Evolutionary conservation across 768 basidiomycete genomes (phyloP), one percentile per base, ranked within the genome.

Genomic region (Agaricus subrufescens): DNA sequence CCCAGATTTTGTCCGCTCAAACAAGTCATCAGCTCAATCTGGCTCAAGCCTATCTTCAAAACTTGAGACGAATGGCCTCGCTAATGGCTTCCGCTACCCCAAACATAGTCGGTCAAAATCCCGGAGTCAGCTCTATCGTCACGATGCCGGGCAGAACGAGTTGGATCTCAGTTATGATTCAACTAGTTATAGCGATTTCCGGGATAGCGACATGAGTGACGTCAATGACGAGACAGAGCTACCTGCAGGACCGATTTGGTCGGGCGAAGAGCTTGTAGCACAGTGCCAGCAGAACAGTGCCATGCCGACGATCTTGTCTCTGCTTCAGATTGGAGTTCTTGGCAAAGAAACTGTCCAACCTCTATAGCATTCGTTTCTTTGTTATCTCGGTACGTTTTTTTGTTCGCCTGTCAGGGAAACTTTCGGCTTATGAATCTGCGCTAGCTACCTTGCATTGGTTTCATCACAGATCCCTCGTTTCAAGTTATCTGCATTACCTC

Each of bases 241-340:
- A 25, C 14, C 43, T 29, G 6, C 23, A 5, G 55, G 55, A 15
- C 55, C 55, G 34, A 60, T 84, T 53, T 90, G 87, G 86, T 89
- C 85, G 34, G 85, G 89, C n/a, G 83, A 84, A 55, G 94, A 96
- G 63, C 71, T 98, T 58, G 86, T 91, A 65, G 70, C 87, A 63
- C 82, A 90, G 31, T 95, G 93, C 66, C 83, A 85, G 61, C 94
- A 97, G 69, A 98, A 97, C 63, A 94, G 93, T 65, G 78, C 89
- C 12, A 84, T 98, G 38, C 81, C 90, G 3, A 73, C 84, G 34
- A 82, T 94, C 53, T 76, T 96, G 46, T 81, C 85, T 50, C 77
- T 80, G 59, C 67, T 90, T 46, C 81, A 83, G 64, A 77, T 80
- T 11, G 77, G 76, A 11, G 65, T 73, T 39, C 71, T 77, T 45